phyloP scores from a whole-genome alignment of 78 protist genomes.

The Thecamonas trahens region DNA sequence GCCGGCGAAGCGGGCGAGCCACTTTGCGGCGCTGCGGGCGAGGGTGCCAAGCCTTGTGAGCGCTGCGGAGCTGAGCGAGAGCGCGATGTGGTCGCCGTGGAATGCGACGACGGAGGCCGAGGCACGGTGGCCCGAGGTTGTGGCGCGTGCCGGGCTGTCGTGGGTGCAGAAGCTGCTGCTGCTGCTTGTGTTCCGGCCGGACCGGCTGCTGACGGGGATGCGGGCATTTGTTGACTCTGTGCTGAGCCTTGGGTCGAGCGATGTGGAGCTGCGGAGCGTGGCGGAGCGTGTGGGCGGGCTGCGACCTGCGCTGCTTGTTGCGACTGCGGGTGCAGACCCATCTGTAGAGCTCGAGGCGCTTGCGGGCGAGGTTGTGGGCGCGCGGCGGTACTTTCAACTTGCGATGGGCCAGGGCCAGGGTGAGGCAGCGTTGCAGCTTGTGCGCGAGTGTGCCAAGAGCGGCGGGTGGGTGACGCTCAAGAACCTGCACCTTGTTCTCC shows the following conservation, averaged over 20 bases:
- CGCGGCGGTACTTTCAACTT: conserved; percentile 23
- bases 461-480: conserved; percentile 75
- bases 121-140: not conserved
- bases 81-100: conserved; percentile 34
- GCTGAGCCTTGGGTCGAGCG: conserved; percentile 3
- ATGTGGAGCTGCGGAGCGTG: not conserved
- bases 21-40: not conserved
- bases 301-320: conserved; percentile 42
- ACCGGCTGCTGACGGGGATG: conserved; percentile 49
- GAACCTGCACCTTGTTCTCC: conserved; percentile 74
- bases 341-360: conserved; percentile 51
- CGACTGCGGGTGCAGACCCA: conserved; percentile 77
- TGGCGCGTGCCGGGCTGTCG: not conserved
- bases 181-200: conserved; percentile 64
- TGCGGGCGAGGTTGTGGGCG: conserved; percentile 4
- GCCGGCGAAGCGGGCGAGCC: not conserved
- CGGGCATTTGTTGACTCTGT: not conserved
- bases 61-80: not conserved
- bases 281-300: not conserved
- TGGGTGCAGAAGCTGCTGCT: conserved; percentile 48
- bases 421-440: conserved; percentile 32
- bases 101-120: conserved; percentile 4
- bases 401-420: conserved; percentile 82
- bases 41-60: not conserved
- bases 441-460: conserved; percentile 19